Evolutionary conservation across 169 alveolate species (phyloP).

Genomic region (Plasmodium blacklocki): DNA sequence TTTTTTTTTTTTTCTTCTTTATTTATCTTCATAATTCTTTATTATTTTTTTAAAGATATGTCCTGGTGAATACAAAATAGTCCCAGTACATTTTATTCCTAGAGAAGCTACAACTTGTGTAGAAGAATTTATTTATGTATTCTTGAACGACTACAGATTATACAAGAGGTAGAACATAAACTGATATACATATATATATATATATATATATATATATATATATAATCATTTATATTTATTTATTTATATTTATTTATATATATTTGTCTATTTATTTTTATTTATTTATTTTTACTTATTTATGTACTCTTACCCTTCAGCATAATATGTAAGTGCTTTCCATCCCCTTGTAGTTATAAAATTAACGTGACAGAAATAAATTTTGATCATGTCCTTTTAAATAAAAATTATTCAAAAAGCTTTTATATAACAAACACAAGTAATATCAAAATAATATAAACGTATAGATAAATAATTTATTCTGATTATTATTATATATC

Average conservation of each 20-base stretch:
- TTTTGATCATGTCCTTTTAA: slow-evolving; percentile 53
- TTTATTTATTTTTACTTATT: not conserved
- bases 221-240: not conserved
- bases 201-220: not conserved
- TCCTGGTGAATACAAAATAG: slow-evolving; percentile 26
- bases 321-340: slow-evolving; percentile 19
- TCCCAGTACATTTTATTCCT: slow-evolving; percentile 44
- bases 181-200: not conserved
- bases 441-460: slow-evolving; percentile 1
- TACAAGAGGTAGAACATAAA: slow-evolving; percentile 43
- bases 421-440: slow-evolving; percentile 60
- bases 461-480: not conserved
- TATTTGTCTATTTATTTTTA: not conserved
- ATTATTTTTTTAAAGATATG: slow-evolving; percentile 13
- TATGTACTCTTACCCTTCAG: slow-evolving; percentile 9
- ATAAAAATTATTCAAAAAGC: slow-evolving; percentile 22
- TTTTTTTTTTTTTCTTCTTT: no score
- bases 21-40: not conserved
- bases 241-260: not conserved
- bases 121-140: slow-evolving; percentile 31
- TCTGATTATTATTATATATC: no score
- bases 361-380: slow-evolving; percentile 20
- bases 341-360: slow-evolving; percentile 31
- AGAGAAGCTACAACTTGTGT: slow-evolving; percentile 1
- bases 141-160: slow-evolving; percentile 28